Evolutionary conservation across 495 filamentous ascomycete genomes (phyloP).

Genomic region (Aspergillus egyptiacus): DNA sequence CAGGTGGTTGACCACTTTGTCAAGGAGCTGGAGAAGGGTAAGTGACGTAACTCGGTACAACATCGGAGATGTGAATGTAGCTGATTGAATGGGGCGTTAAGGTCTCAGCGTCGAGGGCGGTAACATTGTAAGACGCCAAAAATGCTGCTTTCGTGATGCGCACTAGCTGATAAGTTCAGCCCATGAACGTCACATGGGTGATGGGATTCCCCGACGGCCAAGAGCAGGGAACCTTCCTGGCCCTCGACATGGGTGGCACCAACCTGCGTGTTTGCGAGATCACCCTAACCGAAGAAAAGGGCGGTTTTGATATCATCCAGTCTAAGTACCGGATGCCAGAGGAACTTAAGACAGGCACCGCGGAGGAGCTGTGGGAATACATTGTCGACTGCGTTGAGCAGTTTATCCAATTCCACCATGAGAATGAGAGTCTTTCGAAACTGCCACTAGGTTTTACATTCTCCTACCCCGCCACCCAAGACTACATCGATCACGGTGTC

Average conservation of each 20-base stretch:
- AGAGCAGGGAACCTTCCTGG: slow-evolving; percentile 86
- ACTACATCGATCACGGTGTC: slow-evolving; percentile 93
- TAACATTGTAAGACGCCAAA: slow-evolving; percentile 66
- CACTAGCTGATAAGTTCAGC: slow-evolving; percentile 45
- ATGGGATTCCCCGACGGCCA: slow-evolving; percentile 87
- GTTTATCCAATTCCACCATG: slow-evolving; percentile 90
- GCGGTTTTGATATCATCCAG: slow-evolving; percentile 97
- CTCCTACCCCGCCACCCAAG: slow-evolving; percentile 93
- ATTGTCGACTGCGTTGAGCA: slow-evolving; percentile 95
- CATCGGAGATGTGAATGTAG: not conserved
- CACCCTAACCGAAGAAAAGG: slow-evolving; percentile 79
- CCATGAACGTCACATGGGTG: slow-evolving; percentile 99
- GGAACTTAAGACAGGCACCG: slow-evolving; percentile 83
- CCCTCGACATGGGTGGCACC: slow-evolving; percentile 97
- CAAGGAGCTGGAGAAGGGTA: slow-evolving; percentile 81
- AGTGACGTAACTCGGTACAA: slow-evolving; percentile 11
- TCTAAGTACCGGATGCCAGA: slow-evolving; percentile 98
- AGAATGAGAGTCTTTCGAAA: slow-evolving; percentile 51
- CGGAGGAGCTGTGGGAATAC: slow-evolving; percentile 95
- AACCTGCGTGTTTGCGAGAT: slow-evolving; percentile 98
- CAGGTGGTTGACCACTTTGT: slow-evolving; percentile 83
- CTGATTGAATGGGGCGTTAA: slow-evolving; percentile 19
- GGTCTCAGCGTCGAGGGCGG: slow-evolving; percentile 83
- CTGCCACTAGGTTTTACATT: slow-evolving; percentile 95
- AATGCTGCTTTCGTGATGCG: not conserved